Conservation (phyloP, 352 stramenopile species). For the Phytophthora megakarya region DNA sequence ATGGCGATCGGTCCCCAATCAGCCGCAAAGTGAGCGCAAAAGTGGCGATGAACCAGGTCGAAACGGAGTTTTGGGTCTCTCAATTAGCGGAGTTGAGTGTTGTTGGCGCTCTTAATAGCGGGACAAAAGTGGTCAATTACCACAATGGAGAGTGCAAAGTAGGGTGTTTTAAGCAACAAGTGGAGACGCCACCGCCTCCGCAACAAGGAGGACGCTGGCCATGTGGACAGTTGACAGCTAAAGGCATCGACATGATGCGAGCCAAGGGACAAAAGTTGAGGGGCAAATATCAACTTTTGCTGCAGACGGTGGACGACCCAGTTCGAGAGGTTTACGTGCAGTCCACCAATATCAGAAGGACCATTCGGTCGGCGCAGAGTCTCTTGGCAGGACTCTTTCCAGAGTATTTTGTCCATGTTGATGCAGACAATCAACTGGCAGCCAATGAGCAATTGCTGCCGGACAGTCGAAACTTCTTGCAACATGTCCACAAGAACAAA, state of each 20-base stretch:
- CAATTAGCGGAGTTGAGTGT: constrained; percentile 47
- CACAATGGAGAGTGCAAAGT: constrained; percentile 11
- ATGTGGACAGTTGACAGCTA: constrained; percentile 72
- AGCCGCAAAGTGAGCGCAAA: constrained; percentile 52
- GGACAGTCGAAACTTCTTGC: constrained; percentile 26
- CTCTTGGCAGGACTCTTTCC: constrained; percentile 72
- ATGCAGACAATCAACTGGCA: constrained; percentile 15
- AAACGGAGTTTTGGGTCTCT: constrained; percentile 71
- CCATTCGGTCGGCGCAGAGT: constrained; percentile 74
- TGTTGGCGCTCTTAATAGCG: constrained; percentile 54
- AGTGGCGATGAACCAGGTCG: constrained; percentile 45
- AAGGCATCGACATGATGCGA: constrained; percentile 71
- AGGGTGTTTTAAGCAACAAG: not conserved
- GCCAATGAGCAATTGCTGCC: constrained; percentile 5
- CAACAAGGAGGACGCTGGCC: constrained; percentile 71
- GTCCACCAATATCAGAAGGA: constrained; percentile 80
- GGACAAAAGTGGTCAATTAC: constrained; percentile 44
- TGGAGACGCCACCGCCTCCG: constrained; percentile 41
- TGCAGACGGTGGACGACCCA: constrained; percentile 44
- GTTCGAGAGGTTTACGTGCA: constrained; percentile 60
- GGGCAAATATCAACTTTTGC: constrained; percentile 44
- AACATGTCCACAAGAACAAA: constrained; percentile 7
- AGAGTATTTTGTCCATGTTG: constrained; percentile 39
- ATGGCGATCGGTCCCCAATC: constrained; percentile 82
- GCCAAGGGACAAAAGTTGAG: constrained; percentile 53